These are phyloP conservation scores for Fraxinus platypoda DNA, from an alignment of 305 asterid genomes.

Conservation along the genomic window DNA sequence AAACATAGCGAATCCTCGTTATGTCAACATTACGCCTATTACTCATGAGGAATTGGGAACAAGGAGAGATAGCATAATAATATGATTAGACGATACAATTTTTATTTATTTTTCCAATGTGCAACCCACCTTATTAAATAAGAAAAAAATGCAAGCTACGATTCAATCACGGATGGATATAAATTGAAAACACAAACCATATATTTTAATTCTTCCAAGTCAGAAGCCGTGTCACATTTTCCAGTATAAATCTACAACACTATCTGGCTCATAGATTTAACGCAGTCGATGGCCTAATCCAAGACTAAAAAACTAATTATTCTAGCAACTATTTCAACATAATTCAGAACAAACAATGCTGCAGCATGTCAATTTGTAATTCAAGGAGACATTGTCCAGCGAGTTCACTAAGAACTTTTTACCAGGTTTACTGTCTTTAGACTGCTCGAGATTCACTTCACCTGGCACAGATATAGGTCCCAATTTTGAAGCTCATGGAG, in stretches of 20 bases:
- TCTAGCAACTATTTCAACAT: neutral
- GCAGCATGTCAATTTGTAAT: neutral
- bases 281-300: neutral
- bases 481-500: constrained; percentile 63
- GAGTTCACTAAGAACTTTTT: neutral
- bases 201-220: neutral
- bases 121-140: neutral
- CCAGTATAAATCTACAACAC: constrained; percentile 1
- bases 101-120: neutral
- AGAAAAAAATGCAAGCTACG: neutral
- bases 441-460: constrained; percentile 13
- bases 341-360: neutral
- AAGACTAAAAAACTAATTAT: neutral
- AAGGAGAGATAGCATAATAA: neutral
- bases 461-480: constrained; percentile 49
- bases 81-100: neutral
- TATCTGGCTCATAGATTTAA: neutral
- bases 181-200: neutral
- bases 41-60: neutral
- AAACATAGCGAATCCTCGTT: neutral
- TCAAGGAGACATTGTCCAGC: neutral
- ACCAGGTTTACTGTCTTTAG: neutral
- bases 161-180: neutral
- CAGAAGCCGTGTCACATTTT: neutral
- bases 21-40: too few species aligned